Conservation (phyloP, 352 stramenopile species). For the Pythium sp. region DNA sequence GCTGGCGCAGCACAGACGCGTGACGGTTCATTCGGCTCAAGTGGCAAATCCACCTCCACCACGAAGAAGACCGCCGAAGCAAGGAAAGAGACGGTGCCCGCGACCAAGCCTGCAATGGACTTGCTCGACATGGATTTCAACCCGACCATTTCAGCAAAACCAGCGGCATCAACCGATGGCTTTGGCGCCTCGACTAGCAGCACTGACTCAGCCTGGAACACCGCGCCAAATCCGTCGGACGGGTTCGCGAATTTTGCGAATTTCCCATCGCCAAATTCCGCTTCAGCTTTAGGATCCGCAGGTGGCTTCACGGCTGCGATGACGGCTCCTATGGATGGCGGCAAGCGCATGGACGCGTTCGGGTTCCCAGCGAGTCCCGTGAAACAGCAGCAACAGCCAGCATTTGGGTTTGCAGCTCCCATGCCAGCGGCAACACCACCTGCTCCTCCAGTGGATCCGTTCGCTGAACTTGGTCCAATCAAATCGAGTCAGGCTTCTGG, state of each 20-base stretch:
- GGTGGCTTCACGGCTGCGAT: background rate
- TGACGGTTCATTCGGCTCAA: conserved; percentile 3
- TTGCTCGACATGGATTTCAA: conserved; percentile 73
- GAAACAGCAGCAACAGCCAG: conserved; percentile 28
- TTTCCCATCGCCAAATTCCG: conserved; percentile 39
- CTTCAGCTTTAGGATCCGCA: background rate
- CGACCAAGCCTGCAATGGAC: conserved; percentile 32
- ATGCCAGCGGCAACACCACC: conserved; percentile 9
- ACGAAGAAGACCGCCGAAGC: conserved; percentile 52
- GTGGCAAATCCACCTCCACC: conserved; percentile 4
- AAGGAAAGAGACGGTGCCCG: conserved; percentile 45
- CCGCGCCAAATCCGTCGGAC: conserved; percentile 20
- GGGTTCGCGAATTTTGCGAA: conserved; percentile 67
- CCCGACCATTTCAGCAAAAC: conserved; percentile 38
- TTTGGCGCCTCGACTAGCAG: background rate
- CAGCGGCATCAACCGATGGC: conserved; percentile 12
- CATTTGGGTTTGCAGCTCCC: conserved; percentile 38
- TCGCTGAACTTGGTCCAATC: conserved; percentile 35
- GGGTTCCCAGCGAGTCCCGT: conserved; percentile 48
- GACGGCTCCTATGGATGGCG: conserved; percentile 1
- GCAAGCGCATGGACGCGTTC: conserved; percentile 49
- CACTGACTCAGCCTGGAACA: conserved; percentile 4
- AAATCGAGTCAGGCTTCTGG: background rate
- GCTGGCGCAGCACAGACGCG: background rate
- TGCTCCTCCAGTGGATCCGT: conserved; percentile 38